Conservation (phyloP, 345 rosid genomes). For the Populus tremula region DNA sequence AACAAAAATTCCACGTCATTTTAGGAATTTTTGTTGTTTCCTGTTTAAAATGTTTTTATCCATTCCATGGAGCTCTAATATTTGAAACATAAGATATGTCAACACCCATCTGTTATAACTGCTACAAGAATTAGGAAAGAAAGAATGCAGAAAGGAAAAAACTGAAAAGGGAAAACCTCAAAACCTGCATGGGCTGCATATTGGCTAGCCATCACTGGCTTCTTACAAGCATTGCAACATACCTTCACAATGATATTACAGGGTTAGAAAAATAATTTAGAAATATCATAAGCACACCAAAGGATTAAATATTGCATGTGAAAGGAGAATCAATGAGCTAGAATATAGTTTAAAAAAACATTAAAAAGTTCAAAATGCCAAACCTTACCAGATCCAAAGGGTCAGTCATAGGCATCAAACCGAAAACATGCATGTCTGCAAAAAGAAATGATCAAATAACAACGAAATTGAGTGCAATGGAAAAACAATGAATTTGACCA, state of each 20-base stretch:
- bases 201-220: slow-evolving; percentile 63
- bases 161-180: slow-evolving; percentile 19
- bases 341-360: background rate
- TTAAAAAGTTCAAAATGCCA: background rate
- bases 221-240: slow-evolving; percentile 70
- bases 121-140: background rate
- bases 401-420: slow-evolving; percentile 61
- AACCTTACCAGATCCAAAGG: slow-evolving; percentile 56
- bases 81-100: background rate
- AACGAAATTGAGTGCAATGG: slow-evolving; percentile 7
- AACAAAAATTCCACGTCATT: background rate
- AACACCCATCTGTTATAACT: background rate
- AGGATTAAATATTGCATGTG: background rate
- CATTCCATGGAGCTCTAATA: background rate
- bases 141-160: background rate
- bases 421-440: slow-evolving; percentile 66
- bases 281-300: background rate
- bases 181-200: slow-evolving; percentile 65
- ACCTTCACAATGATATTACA: slow-evolving; percentile 41
- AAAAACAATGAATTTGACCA: background rate
- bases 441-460: slow-evolving; percentile 16
- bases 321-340: background rate
- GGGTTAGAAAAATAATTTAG: slow-evolving; percentile 10
- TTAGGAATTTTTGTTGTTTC: too few species aligned
- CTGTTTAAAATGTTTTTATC: background rate